Percentiles rank a stretch among this genome's conserved stretches.
phyloP scores from a whole-genome alignment of 2,329 filamentous ascomycete genomes.

The Thelonectria rubi region DNA sequence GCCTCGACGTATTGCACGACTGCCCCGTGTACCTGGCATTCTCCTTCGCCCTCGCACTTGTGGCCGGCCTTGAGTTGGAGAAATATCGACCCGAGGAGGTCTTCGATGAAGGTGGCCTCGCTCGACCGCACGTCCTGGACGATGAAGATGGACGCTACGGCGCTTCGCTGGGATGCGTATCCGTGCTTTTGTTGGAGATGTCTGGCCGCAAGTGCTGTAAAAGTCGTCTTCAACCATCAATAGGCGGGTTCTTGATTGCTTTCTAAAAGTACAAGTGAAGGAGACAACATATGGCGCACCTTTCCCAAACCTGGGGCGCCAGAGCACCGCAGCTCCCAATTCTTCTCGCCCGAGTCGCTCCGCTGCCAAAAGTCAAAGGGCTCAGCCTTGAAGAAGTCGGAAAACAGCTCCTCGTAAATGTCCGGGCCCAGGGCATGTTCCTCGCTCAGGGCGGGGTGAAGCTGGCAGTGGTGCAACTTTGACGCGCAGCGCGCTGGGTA shows the following conservation, averaged over 20 bases:
- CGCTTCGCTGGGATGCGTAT: background rate
- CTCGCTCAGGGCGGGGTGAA: background rate
- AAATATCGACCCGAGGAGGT: background rate
- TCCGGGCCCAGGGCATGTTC: background rate
- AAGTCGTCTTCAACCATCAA: background rate
- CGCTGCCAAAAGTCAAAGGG: conserved; percentile 1
- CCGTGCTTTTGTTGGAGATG: background rate
- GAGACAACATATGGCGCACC: background rate
- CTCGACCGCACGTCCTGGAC: background rate
- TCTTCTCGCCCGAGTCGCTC: background rate
- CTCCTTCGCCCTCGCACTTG: background rate
- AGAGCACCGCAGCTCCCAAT: conserved; percentile 1
- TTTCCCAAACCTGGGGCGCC: conserved; percentile 1
- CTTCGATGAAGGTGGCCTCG: background rate
- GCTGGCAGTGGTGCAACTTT: background rate
- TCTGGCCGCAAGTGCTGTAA: background rate
- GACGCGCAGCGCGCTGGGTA: background rate
- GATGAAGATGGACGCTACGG: background rate
- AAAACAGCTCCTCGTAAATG: background rate
- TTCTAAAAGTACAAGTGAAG: background rate
- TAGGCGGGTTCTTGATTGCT: background rate
- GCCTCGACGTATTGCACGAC: background rate
- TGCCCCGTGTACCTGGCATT: background rate
- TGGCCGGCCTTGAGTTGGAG: background rate
- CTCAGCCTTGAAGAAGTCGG: background rate